A percentile compares a stretch with the other conserved stretches of the same genome.
Conservation (phyloP, 345 rosid genomes). For the Jatropha curcas region DNA sequence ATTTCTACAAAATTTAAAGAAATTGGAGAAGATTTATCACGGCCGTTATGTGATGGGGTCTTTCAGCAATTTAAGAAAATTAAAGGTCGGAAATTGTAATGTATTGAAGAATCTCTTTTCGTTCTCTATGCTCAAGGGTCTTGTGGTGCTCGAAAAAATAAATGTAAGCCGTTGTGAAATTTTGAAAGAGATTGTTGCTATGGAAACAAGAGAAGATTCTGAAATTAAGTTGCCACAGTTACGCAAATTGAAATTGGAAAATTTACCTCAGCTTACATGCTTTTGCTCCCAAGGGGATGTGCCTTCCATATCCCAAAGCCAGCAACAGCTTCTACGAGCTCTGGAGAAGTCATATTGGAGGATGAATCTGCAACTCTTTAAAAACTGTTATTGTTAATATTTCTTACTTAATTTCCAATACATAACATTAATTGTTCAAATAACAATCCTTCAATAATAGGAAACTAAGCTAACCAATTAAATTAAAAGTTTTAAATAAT, state of each 20-base stretch:
- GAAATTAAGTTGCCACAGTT: slow-evolving; percentile 1
- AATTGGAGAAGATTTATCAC: slow-evolving; percentile 13
- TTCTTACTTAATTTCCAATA: too few relatives aligned
- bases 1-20: slow-evolving; percentile 2
- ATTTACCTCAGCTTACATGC: slow-evolving; percentile 4
- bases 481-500: too few relatives aligned
- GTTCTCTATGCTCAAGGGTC: slow-evolving; percentile 8
- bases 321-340: neutral
- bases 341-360: neutral
- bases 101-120: slow-evolving; percentile 23
- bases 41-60: neutral
- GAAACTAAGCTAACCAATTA: too few relatives aligned
- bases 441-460: too few relatives aligned
- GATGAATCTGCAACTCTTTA: neutral
- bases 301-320: neutral
- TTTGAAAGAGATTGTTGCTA: slow-evolving; percentile 16
- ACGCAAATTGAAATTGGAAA: neutral
- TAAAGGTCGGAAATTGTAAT: slow-evolving; percentile 16
- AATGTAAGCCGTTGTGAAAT: neutral
- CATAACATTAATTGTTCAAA: neutral
- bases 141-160: slow-evolving; percentile 17
- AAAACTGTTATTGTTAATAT: neutral
- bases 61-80: slow-evolving; percentile 14
- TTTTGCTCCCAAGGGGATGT: neutral
- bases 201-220: neutral